Base-by-base conservation (phyloP, 305 asterid species). In the Rubia tinctorum region DNA sequence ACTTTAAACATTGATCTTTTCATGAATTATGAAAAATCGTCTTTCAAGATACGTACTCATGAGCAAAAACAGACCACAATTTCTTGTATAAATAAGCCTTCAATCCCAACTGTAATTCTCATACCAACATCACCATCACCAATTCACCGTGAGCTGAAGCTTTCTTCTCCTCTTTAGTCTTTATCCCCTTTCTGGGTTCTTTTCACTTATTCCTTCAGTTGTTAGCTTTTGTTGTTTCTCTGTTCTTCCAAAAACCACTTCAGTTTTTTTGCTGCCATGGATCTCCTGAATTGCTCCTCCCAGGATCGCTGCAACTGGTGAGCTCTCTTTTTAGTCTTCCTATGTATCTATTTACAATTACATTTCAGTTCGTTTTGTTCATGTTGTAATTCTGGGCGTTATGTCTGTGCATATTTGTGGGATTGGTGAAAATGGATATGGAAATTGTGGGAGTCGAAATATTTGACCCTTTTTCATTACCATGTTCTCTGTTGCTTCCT, bases 291-390 rank as follows among this genome's bases (percentile, higher is more conserved):
- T 15, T 27, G 2, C 37, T 37, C 37, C 72, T 3, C 15, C 42
- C 27, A 44, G 13, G 39, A 10, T 39, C 61, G 15, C 34, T 53
- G 55, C 11, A 13, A 63, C 44, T 14, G 73, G 78, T 75, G 73
- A 75, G 69, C 10, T 74, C 45, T 73, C 8, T 14, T 22, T 23
- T 40, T 8, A n/a, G n/a, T n/a, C n/a, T n/a, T n/a, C n/a, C n/a
- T n/a, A n/a, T n/a, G n/a, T n/a, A n/a, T n/a, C n/a, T n/a, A n/a
- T n/a, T n/a, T n/a, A n/a, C n/a, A n/a, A n/a, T n/a, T n/a, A n/a
- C n/a, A n/a, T n/a, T n/a, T n/a, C n/a, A n/a, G n/a, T n/a, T n/a
- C n/a, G n/a, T n/a, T n/a, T n/a, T n/a, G n/a, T n/a, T n/a, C n/a
- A n/a, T n/a, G n/a, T n/a, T n/a, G n/a, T n/a, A n/a, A n/a, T n/a